Conservation (phyloP, 2,329 filamentous ascomycete genomes). For the Colletotrichum abscissum region DNA sequence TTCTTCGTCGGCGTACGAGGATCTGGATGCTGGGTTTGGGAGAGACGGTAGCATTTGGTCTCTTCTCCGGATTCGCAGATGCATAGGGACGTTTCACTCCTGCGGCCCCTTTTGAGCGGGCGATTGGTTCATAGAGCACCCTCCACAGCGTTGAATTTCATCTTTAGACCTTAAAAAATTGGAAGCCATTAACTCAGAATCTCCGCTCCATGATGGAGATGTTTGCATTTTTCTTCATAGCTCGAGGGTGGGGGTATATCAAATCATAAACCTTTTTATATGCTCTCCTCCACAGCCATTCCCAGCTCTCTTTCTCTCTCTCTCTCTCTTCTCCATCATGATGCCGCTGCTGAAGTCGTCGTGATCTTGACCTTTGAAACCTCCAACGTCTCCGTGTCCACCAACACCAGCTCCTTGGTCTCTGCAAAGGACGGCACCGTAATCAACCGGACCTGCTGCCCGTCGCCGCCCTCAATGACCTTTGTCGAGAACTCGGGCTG, state of each 20-base stretch:
- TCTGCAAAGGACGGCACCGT: constrained; percentile 84
- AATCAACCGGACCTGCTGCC: constrained; percentile 81
- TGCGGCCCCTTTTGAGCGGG: background rate
- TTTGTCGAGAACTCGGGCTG: constrained; percentile 83
- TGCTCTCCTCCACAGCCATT: background rate
- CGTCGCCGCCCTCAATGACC: constrained; percentile 73
- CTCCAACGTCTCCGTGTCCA: constrained; percentile 88
- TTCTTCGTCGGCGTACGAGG: background rate
- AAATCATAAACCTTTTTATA: constrained; percentile 25
- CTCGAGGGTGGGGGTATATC: constrained; percentile 27
- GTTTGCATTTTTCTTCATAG: constrained; percentile 20
- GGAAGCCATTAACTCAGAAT: background rate
- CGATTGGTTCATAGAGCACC: background rate
- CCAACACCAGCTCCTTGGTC: constrained; percentile 81
- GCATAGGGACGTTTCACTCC: background rate
- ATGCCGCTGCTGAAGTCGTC: constrained; percentile 16
- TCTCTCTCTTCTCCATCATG: background rate
- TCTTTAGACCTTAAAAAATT: background rate
- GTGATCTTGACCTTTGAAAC: constrained; percentile 75
- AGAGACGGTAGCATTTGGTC: background rate
- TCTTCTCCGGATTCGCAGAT: background rate
- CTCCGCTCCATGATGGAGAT: background rate
- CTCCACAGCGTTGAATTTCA: background rate
- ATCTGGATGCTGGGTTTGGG: background rate
- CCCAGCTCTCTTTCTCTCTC: background rate